Evolutionary conservation across 805 yeast genomes (phyloP).

Genomic region (Kuraishia capsulata): DNA sequence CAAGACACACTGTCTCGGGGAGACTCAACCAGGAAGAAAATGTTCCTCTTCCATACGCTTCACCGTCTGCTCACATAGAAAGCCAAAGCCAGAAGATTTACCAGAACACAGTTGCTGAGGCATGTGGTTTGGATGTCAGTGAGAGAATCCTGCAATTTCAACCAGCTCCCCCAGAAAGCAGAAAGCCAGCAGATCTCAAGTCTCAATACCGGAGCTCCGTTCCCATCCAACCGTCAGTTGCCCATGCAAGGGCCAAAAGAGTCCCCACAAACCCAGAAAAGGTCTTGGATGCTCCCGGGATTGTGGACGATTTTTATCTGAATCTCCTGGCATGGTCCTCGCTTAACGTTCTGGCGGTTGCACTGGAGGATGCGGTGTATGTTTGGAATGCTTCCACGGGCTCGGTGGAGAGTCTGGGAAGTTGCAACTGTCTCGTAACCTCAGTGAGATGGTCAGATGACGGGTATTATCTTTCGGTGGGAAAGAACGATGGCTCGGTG

Average conservation of each 20-base stretch:
- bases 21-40: conserved; percentile 28
- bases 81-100: conserved; percentile 49
- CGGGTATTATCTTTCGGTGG: conserved; percentile 78
- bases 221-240: conserved; percentile 23
- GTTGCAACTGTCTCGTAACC: conserved; percentile 47
- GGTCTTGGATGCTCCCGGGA: conserved; percentile 93
- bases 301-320: conserved; percentile 85
- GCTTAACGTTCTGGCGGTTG: conserved; percentile 78
- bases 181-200: conserved; percentile 15
- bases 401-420: conserved; percentile 59
- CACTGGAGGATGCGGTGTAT: conserved; percentile 73
- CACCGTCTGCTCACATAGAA: conserved; percentile 43
- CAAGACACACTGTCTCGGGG: conserved; percentile 40
- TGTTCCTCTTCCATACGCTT: conserved; percentile 22
- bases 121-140: conserved; percentile 82
- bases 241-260: conserved; percentile 62
- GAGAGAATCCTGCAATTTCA: conserved; percentile 79
- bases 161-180: conserved; percentile 70
- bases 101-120: conserved; percentile 82
- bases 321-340: conserved; percentile 84
- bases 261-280: conserved; percentile 86
- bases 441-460: conserved; percentile 89
- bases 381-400: conserved; percentile 90
- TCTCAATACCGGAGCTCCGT: conserved; percentile 14
- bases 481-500: conserved; percentile 71